Evolutionary conservation across 2,329 filamentous ascomycete species (phyloP), one percentile per base, ranked within the genome.

Genomic region (Trichoderma lentiforme): DNA sequence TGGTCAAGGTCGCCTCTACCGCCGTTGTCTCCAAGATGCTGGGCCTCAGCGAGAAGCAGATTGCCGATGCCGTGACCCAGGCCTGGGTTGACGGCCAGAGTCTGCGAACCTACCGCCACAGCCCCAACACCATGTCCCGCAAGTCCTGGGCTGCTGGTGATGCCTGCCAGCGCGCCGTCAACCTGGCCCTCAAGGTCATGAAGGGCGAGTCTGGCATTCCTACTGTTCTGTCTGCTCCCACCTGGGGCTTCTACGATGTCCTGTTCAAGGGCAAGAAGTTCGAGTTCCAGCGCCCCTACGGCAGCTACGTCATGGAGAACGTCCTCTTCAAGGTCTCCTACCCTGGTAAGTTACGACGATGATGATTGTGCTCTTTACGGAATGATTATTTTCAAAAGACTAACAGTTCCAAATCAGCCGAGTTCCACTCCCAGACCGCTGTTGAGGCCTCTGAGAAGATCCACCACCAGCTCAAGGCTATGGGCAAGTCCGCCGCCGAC

Each of bases 251-350:
- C 89, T 99, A 99, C 85, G 96, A 99, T 81, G 95, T 98, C 75
- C 89, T 97, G 75, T 99, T 98, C 88, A 93, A 95, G 86, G 94
- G 94, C 84, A 94, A 97, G 79, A 93, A 93, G 84, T 99, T 99
- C 82, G 87, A 94, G 83, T 99, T 98, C 88, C 95, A 98, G 87
- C 91, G 96, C 74, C 90, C 92, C 72, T 99, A 99, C 81, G 95
- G 95, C 81, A 97, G 93, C 87, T 99, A 99, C 83, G 96, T 99
- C 76, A 99, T 99, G 96, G 96, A 99, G 90, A 99, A 98, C 80
- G 94, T 99, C 73, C 91, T 99, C 75, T 99, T 99, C 92, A 99
- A 99, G 90, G 96, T 99, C 73, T 99, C 96, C 60, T 98, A 98
- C 83, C 95, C 95, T 80, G 93, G 93, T 94, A 86, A 81, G 88